A percentile compares a stretch with the other conserved stretches of the same genome.
Evolutionary conservation across 352 stramenopile genomes (phyloP).

Genomic region (Phytophthora sp.): DNA sequence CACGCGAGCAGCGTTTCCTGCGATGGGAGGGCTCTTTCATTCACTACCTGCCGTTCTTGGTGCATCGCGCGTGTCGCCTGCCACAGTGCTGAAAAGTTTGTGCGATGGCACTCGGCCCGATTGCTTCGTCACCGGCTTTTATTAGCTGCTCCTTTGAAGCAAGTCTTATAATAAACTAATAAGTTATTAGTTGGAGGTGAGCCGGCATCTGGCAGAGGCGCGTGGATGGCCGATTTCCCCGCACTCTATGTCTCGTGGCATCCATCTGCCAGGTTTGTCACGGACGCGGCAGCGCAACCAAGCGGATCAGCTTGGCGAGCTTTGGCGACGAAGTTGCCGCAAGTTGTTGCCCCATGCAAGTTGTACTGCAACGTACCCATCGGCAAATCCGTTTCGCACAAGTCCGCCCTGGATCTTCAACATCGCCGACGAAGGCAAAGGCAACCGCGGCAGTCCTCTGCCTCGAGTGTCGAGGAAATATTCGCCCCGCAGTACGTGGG

Average conservation of each 20-base stretch:
- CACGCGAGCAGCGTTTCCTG: slow-evolving; percentile 5
- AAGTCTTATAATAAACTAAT: too few species aligned
- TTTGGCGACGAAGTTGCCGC: too few species aligned
- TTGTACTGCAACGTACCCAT: background rate
- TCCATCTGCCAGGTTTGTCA: slow-evolving; percentile 13
- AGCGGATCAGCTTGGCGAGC: too few species aligned
- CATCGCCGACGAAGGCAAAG: slow-evolving; percentile 1
- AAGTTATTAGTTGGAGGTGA: too few species aligned
- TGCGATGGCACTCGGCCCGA: background rate
- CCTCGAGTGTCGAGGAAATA: slow-evolving; percentile 9
- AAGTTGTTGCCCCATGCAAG: too few species aligned
- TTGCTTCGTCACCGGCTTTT: background rate
- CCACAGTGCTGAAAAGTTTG: background rate
- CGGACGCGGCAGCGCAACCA: too few species aligned
- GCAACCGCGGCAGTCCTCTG: background rate
- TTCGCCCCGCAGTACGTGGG: too few species aligned
- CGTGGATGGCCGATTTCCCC: background rate
- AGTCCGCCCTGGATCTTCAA: slow-evolving; percentile 11
- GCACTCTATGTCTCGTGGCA: background rate
- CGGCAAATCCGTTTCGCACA: background rate
- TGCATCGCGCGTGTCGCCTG: background rate
- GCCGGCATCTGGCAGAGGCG: slow-evolving; percentile 14
- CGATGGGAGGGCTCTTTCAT: background rate
- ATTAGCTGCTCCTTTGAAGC: too few species aligned
- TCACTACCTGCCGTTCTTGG: background rate